phyloP scores from a whole-genome alignment of 164 flowering plant genomes.

The Vitis labrusca region DNA sequence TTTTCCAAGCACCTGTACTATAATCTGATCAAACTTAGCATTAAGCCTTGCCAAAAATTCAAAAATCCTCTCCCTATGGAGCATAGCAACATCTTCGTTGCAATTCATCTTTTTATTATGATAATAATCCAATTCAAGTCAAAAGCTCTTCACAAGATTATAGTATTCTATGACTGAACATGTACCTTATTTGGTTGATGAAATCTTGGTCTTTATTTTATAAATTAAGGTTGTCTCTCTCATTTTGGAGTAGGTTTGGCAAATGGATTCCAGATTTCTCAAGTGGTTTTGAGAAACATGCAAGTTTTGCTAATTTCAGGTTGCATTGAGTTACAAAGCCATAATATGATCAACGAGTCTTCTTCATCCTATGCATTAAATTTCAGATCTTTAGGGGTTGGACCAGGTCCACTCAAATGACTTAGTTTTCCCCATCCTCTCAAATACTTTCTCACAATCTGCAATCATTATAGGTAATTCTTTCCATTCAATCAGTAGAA shows the following conservation, averaged over 20 bases:
- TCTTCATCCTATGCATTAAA: neutral
- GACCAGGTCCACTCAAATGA: neutral
- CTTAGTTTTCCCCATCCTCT: slow-evolving; percentile 7
- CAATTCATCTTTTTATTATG: neutral
- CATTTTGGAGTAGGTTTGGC: no score
- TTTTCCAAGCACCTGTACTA: slow-evolving; percentile 11
- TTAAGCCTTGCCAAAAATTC: slow-evolving; percentile 11
- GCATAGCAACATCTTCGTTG: neutral
- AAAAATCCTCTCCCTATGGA: slow-evolving; percentile 2
- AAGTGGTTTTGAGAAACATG: slow-evolving; percentile 9
- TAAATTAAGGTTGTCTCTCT: no score
- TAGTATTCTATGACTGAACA: no score
- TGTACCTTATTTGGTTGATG: no score
- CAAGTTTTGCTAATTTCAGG: slow-evolving; percentile 5
- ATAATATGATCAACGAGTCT: slow-evolving; percentile 7
- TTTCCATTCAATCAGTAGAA: slow-evolving; percentile 2
- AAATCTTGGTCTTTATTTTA: no score
- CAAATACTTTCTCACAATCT: slow-evolving; percentile 1
- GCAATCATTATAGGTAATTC: slow-evolving; percentile 6
- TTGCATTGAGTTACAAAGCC: slow-evolving; percentile 7
- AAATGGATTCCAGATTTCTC: slow-evolving; percentile 9
- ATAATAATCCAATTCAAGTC: slow-evolving; percentile 12
- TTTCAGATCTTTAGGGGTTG: neutral
- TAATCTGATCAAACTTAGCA: slow-evolving; percentile 8
- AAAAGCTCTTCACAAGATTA: neutral